A percentile compares a stretch with the other conserved stretches of the same genome.
phyloP scores from a whole-genome alignment of 2,329 filamentous ascomycete genomes.

The Fusarium paranaense region DNA sequence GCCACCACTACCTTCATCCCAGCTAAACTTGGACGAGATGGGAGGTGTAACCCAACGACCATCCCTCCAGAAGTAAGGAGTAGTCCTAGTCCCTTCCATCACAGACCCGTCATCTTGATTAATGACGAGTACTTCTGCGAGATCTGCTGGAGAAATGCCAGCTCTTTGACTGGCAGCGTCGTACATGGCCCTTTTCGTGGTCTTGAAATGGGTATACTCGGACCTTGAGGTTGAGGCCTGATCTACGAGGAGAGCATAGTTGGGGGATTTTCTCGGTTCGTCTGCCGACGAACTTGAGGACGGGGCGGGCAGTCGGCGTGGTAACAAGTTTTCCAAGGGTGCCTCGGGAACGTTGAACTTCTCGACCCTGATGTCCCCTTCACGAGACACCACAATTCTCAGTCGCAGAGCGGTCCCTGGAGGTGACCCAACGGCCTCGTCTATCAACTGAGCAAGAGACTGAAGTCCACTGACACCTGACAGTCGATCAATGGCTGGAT shows the following conservation, averaged over 20 bases:
- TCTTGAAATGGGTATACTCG: constrained; percentile 88
- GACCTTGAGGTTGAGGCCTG: constrained; percentile 55
- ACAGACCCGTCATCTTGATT: constrained; percentile 70
- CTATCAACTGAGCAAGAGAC: constrained; percentile 48
- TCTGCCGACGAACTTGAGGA: constrained; percentile 29
- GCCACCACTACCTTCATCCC: constrained; percentile 71
- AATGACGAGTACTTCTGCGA: constrained; percentile 80
- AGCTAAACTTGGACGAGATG: constrained; percentile 57
- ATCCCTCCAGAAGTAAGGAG: constrained; percentile 81
- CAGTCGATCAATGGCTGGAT: constrained; percentile 57
- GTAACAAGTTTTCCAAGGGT: constrained; percentile 67
- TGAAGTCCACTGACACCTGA: constrained; percentile 59
- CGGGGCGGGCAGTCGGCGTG: constrained; percentile 64
- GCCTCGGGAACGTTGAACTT: constrained; percentile 52
- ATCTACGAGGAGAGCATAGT: constrained; percentile 61
- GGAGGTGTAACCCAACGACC: constrained; percentile 85
- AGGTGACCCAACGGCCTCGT: constrained; percentile 51
- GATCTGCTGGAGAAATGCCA: constrained; percentile 61
- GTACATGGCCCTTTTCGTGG: constrained; percentile 79
- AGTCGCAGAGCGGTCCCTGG: constrained; percentile 59
- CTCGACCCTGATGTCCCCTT: constrained; percentile 61
- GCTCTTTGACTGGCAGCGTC: constrained; percentile 74
- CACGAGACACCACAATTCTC: constrained; percentile 64
- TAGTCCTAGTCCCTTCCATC: constrained; percentile 89
- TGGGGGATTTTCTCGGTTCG: constrained; percentile 43